Evolutionary conservation across 2,329 filamentous ascomycete genomes (phyloP).

Genomic region (Xylaria sp.): DNA sequence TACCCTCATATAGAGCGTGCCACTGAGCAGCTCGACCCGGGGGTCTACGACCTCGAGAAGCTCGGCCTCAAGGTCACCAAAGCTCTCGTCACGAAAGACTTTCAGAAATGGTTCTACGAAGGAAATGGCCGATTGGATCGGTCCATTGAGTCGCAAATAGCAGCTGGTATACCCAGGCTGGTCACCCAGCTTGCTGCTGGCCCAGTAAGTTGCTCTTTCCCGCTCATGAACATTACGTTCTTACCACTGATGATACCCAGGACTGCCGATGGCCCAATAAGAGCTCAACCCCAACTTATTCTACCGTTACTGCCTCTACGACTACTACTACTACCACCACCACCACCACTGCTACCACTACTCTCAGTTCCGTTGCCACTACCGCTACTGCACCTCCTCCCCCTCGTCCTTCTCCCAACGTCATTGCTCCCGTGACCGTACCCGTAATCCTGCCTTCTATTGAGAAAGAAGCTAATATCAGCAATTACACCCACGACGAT

Average conservation of each 20-base stretch:
- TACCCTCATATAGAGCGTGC: conserved; percentile 47
- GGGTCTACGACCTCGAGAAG: conserved; percentile 41
- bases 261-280: conserved; percentile 37
- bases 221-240: neutral
- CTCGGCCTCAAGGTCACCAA: conserved; percentile 42
- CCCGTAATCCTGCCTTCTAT: conserved; percentile 43
- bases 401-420: neutral
- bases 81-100: conserved; percentile 41
- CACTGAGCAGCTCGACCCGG: conserved; percentile 30
- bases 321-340: too few species aligned
- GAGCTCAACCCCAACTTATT: conserved; percentile 1
- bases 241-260: conserved; percentile 30
- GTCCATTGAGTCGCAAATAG: conserved; percentile 38
- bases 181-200: conserved; percentile 37
- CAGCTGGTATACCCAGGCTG: conserved; percentile 39
- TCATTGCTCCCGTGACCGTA: neutral
- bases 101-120: conserved; percentile 41
- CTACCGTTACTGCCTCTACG: neutral
- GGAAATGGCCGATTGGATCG: conserved; percentile 40
- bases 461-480: conserved; percentile 29
- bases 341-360: too few species aligned
- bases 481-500: neutral
- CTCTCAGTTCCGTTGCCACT: neutral
- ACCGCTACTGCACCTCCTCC: neutral
- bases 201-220: conserved; percentile 36